Conservation (phyloP, 805 yeast genomes). For the Saccharomycopsis sp. region DNA sequence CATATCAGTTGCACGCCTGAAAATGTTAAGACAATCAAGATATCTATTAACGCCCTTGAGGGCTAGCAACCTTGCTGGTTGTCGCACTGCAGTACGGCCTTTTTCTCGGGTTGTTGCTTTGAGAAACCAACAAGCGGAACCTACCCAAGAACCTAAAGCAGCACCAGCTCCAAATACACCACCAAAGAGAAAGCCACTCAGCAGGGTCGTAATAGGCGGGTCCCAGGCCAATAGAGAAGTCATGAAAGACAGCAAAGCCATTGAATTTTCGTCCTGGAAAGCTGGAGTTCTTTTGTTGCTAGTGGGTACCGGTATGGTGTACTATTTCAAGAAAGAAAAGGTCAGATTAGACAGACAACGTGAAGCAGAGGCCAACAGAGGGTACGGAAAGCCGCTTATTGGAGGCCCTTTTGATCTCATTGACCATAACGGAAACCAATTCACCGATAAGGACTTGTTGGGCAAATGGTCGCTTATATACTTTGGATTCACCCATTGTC, state of each 20-base stretch:
- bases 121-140: background rate
- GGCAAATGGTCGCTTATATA: conserved; percentile 83
- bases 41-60: background rate
- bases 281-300: conserved; percentile 60
- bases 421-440: conserved; percentile 63
- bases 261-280: conserved; percentile 82
- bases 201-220: conserved; percentile 76
- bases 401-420: conserved; percentile 82
- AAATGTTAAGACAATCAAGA: background rate
- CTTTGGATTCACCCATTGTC: conserved; percentile 96
- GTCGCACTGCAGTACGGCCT: background rate
- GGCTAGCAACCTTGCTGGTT: background rate
- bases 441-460: conserved; percentile 69
- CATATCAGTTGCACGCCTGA: no score
- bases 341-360: conserved; percentile 63
- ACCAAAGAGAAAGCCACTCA: conserved; percentile 52
- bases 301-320: conserved; percentile 68
- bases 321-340: conserved; percentile 70
- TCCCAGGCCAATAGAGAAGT: conserved; percentile 28
- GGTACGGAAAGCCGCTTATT: conserved; percentile 84
- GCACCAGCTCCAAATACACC: background rate
- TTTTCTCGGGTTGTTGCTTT: background rate
- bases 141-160: background rate
- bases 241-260: conserved; percentile 36
- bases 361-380: conserved; percentile 79